Conservation (phyloP, 345 rosid species). For the Limnanthes douglasii region DNA sequence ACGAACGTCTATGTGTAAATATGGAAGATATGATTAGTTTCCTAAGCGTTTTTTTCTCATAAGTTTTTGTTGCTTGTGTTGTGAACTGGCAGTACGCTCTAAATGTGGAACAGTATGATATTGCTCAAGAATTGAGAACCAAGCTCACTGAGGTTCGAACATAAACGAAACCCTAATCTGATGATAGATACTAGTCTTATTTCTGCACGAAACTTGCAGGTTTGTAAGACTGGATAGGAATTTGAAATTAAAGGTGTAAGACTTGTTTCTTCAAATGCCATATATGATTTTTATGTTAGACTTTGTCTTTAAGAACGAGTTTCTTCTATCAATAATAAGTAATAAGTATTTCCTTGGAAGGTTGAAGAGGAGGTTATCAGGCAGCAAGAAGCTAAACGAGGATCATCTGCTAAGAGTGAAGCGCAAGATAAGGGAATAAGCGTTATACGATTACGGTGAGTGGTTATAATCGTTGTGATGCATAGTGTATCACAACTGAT, state of each 20-base stretch:
- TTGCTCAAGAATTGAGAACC: conserved; percentile 71
- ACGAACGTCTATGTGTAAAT: too few species aligned
- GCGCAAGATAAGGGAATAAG: conserved; percentile 90
- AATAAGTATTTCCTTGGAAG: conserved; percentile 25
- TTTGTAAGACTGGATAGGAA: neutral
- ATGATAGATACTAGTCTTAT: neutral
- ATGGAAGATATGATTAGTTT: too few species aligned
- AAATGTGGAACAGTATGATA: conserved; percentile 75
- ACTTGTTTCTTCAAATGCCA: too few species aligned
- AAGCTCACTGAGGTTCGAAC: conserved; percentile 70
- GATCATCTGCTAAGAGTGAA: conserved; percentile 80
- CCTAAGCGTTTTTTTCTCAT: conserved; percentile 1
- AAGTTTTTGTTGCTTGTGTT: conserved; percentile 7
- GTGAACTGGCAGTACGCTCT: conserved; percentile 54
- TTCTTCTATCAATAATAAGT: neutral
- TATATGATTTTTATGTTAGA: neutral
- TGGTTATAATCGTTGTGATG: neutral
- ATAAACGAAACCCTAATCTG: neutral
- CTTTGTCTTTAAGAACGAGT: neutral
- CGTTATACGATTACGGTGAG: conserved; percentile 61
- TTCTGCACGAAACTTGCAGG: neutral
- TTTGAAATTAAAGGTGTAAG: too few species aligned
- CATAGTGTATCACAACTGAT: neutral
- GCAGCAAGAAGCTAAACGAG: conserved; percentile 57
- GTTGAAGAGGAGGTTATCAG: conserved; percentile 66